phyloP scores from a whole-genome alignment of 345 rosid species.

The Camelina hispida region DNA sequence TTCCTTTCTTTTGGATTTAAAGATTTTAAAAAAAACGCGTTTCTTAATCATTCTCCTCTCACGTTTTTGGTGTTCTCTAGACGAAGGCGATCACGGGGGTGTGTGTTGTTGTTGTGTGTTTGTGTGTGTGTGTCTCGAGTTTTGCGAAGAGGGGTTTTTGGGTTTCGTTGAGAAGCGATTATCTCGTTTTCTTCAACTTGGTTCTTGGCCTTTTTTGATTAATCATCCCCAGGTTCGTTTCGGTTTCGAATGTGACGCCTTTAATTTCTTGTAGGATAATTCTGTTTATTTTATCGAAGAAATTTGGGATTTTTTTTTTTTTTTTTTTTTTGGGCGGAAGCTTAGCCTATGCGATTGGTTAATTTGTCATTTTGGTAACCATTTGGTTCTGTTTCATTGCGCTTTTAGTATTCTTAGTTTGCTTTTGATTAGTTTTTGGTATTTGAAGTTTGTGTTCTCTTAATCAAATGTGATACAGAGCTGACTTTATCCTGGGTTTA shows the following conservation, averaged over 20 bases:
- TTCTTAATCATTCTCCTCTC: background rate
- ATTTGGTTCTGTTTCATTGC: background rate
- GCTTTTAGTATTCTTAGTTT: constrained; percentile 3
- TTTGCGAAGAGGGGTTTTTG: background rate
- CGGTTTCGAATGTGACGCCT: background rate
- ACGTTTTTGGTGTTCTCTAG: constrained; percentile 21
- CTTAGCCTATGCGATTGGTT: background rate
- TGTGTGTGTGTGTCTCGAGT: background rate
- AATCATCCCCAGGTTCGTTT: constrained; percentile 46
- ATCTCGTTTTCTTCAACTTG: constrained; percentile 40
- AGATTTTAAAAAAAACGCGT: background rate
- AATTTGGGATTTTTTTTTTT: background rate
- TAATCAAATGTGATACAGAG: constrained; percentile 16
- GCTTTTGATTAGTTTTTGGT: constrained; percentile 12
- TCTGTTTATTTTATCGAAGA: background rate
- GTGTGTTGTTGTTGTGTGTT: background rate
- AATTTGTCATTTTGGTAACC: constrained; percentile 11
- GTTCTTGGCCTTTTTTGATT: constrained; percentile 7
- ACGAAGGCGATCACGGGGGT: constrained; percentile 41
- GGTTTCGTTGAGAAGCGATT: constrained; percentile 29
- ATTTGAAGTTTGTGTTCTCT: background rate
- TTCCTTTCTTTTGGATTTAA: background rate
- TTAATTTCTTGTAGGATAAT: background rate
- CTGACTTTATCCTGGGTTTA: constrained; percentile 38
- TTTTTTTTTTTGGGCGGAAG: background rate